phyloP scores from a whole-genome alignment of 2,329 filamentous ascomycete species.

The Botryotinia narcissicola region DNA sequence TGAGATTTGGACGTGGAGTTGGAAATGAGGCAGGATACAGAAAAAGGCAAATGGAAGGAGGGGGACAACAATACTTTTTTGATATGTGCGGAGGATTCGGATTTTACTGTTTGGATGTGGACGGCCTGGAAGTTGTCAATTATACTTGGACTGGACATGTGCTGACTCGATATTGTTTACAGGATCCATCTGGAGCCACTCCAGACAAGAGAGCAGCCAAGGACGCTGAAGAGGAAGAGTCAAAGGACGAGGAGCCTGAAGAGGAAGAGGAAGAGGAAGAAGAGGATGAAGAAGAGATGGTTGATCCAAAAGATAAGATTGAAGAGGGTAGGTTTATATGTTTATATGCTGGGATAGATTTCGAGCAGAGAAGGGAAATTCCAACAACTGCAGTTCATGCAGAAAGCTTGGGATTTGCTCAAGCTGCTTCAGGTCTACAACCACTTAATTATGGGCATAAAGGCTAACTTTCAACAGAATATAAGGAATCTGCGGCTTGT shows the following conservation, averaged over 20 bases:
- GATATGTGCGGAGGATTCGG: conserved; percentile 11
- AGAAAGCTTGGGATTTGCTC: not conserved
- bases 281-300: conserved; percentile 69
- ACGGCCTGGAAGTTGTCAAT: not conserved
- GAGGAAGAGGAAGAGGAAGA: conserved; percentile 50
- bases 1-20: not conserved
- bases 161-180: not conserved
- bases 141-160: not conserved
- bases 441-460: not conserved
- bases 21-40: not conserved
- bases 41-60: not conserved
- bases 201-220: conserved; percentile 37
- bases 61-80: not conserved
- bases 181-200: conserved; percentile 29
- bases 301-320: conserved; percentile 82
- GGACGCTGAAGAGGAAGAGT: conserved; percentile 40
- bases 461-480: conserved; percentile 59
- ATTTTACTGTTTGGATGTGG: not conserved
- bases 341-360: not conserved
- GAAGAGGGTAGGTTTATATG: conserved; percentile 76
- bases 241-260: conserved; percentile 43
- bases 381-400: not conserved
- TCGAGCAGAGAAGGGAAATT: not conserved
- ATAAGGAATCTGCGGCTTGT: conserved; percentile 82
- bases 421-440: not conserved